Percentiles rank a stretch among this genome's conserved stretches.
Evolutionary conservation across 225 moss, liverwort and hornwort genomes (phyloP).

Genomic region (Physcomitrium patens): DNA sequence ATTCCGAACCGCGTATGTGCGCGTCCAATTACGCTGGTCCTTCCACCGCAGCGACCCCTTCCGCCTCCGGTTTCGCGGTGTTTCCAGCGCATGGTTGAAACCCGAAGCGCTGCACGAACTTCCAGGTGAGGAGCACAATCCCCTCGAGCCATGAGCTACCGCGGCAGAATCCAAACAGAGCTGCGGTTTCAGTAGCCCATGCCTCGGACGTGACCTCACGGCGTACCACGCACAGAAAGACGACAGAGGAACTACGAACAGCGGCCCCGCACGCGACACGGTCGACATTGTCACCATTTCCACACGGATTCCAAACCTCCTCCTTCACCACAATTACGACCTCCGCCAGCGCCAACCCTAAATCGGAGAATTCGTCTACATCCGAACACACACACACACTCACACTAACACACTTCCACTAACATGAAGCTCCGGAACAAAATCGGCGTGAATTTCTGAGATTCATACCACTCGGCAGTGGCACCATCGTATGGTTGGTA

Average conservation of each 20-base stretch:
- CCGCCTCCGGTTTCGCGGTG: slow-evolving; percentile 18
- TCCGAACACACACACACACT: neutral
- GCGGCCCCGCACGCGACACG: slow-evolving; percentile 34
- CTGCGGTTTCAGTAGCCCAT: slow-evolving; percentile 35
- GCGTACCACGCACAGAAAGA: slow-evolving; percentile 42
- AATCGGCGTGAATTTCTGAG: neutral
- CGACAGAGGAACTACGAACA: slow-evolving; percentile 40
- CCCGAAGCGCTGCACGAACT: slow-evolving; percentile 17
- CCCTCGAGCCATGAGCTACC: slow-evolving; percentile 4
- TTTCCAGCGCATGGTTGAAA: slow-evolving; percentile 32
- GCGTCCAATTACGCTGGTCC: slow-evolving; percentile 38
- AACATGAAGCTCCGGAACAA: neutral
- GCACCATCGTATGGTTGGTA: no score
- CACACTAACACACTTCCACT: no score
- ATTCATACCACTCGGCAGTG: no score
- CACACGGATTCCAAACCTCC: slow-evolving; percentile 3
- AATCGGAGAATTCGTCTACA: neutral
- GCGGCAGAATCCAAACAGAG: slow-evolving; percentile 5
- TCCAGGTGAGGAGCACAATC: slow-evolving; percentile 25
- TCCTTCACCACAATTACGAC: neutral
- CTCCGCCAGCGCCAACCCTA: neutral
- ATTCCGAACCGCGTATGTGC: slow-evolving; percentile 48
- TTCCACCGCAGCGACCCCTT: slow-evolving; percentile 35
- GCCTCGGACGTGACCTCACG: slow-evolving; percentile 37
- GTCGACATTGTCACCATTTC: slow-evolving; percentile 51